Conservation (phyloP, 23 red algal genomes). For the Gracilaria gracilis region DNA sequence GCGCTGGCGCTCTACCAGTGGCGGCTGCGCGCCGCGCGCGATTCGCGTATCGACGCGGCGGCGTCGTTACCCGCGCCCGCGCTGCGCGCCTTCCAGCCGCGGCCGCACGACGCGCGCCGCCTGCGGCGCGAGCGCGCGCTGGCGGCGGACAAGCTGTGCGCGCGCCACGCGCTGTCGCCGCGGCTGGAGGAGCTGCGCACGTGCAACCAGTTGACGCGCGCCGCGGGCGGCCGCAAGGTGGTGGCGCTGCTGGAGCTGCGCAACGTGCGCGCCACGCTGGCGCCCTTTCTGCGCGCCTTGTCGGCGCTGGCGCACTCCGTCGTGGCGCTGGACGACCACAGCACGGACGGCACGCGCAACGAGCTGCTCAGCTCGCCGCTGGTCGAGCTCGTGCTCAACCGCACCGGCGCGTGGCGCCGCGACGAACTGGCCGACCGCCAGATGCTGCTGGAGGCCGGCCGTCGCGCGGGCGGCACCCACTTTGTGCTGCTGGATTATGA, state of each 20-base stretch:
- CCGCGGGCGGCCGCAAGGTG: slow-evolving; percentile 28
- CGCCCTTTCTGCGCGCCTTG: slow-evolving; percentile 58
- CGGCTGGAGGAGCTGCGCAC: slow-evolving; percentile 36
- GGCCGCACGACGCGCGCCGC: not conserved
- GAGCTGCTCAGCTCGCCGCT: slow-evolving; percentile 12
- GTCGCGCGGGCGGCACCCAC: slow-evolving; percentile 67
- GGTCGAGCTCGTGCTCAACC: slow-evolving; percentile 69
- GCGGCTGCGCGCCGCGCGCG: not conserved
- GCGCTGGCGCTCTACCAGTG: not conserved
- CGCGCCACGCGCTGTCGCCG: not conserved
- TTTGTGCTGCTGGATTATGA: slow-evolving; percentile 88
- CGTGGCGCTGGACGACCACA: slow-evolving; percentile 77
- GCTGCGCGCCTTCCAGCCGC: not conserved
- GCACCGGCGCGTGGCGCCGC: slow-evolving; percentile 64
- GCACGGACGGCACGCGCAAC: slow-evolving; percentile 57
- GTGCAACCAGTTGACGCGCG: slow-evolving; percentile 16
- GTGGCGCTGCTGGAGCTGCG: slow-evolving; percentile 80
- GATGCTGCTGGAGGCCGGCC: slow-evolving; percentile 59
- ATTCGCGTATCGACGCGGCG: not conserved
- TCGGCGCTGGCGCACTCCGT: slow-evolving; percentile 39
- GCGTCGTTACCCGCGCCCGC: not conserved
- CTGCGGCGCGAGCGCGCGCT: not conserved
- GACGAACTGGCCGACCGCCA: slow-evolving; percentile 83
- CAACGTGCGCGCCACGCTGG: slow-evolving; percentile 47
- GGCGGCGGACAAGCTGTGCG: slow-evolving; percentile 14